Evolutionary conservation across 2,329 filamentous ascomycete genomes (phyloP).

Genomic region (Sclerotinia sclerotiorum): DNA sequence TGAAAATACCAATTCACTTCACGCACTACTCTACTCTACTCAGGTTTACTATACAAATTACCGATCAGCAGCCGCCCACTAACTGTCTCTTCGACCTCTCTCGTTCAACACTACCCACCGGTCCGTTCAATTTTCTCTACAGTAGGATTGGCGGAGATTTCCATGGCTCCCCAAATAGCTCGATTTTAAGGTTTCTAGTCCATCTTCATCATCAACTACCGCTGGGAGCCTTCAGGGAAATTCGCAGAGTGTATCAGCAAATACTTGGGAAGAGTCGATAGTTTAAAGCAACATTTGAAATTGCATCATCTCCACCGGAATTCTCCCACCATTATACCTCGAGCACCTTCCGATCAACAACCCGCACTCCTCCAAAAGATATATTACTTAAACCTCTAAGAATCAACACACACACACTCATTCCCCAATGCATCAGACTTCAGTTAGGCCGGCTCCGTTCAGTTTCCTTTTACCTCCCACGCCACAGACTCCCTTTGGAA

Average conservation of each 20-base stretch:
- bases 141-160: not conserved
- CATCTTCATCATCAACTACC: not conserved
- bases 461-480: constrained; percentile 35
- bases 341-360: constrained; percentile 8
- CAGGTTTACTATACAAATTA: not conserved
- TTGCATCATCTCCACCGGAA: not conserved
- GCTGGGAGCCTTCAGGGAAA: constrained; percentile 28
- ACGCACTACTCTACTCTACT: not conserved
- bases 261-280: not conserved
- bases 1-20: not conserved
- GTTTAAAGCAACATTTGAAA: not conserved
- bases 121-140: not conserved
- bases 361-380: not conserved
- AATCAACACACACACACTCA: constrained; percentile 8
- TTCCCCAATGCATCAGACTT: constrained; percentile 41
- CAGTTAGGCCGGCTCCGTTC: constrained; percentile 36
- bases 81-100: not conserved
- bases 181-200: not conserved
- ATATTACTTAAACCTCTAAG: not conserved
- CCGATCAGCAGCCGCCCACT: not conserved
- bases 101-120: not conserved
- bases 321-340: not conserved
- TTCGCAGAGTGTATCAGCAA: constrained; percentile 19
- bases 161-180: not conserved
- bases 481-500: constrained; percentile 26